Evolutionary conservation across 1,284 basidiomycete genomes (phyloP), one percentile per base, ranked within the genome.

Genomic region (Trametes hirsuta): DNA sequence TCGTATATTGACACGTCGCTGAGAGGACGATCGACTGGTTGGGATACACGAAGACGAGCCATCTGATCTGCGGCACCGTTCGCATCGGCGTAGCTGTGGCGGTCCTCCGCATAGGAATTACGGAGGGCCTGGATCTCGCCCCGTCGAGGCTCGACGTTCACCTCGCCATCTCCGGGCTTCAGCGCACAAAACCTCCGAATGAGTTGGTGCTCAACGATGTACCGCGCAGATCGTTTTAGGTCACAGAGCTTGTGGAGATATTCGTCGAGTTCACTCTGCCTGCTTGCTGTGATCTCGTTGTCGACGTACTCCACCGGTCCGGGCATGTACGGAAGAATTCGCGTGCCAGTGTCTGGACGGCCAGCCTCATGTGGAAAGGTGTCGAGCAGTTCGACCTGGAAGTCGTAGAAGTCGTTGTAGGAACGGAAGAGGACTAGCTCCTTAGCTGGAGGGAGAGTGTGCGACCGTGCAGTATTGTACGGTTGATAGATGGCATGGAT

Each of bases 351-450:
- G 12, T 83, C 76, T 41, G 86, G 78, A 8, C 91, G 84, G 8
- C 96, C 96, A 15, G 94, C 96, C 77, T 98, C 96, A 53, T 84
- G 81, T 4, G 95, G 95, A 75, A 97, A 97, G 0, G 84, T 81
- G 53, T 95, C 86, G 61, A 98, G 84, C 39, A 99, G 84, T 9
- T 85, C 81, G 55, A 97, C 91, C 72, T 99, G 97, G 75, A 98
- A 98, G 69, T 97, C 94, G 79, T 97, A 97, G 76, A 99, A 99
- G 75, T 99, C 96, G 71, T 97, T 93, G 79, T 99, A 99, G 15
- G 94, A 87, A 52, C 97, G 87, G 77, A 97, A 98, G 42, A 99
- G 83, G 65, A 96, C 89, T 54, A 99, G 86, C 30, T 93, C 88
- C 69, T 88, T 91, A 12, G 91, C 87, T 4, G 82, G 83, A 41